Conservation (phyloP, 352 stramenopile species). For the Phytopythium oedochilum region DNA sequence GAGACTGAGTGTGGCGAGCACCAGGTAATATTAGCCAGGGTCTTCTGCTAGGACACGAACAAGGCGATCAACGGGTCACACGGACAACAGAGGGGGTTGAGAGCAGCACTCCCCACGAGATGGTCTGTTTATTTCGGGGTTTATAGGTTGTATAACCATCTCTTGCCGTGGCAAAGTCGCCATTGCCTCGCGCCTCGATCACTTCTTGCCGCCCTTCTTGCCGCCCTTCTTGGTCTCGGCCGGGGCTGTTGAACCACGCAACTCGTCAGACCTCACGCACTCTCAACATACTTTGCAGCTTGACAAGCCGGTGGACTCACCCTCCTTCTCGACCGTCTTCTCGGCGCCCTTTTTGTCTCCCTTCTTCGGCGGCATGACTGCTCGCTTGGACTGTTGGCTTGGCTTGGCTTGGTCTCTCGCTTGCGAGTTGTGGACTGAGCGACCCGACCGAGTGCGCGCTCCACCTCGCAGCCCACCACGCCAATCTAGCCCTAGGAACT, state of each 20-base stretch:
- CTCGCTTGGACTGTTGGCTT: conserved; percentile 7
- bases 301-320: conserved; percentile 1
- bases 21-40: background rate
- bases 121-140: background rate
- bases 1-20: background rate
- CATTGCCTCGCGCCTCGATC: conserved; percentile 9
- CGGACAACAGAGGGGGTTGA: too few species aligned
- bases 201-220: conserved; percentile 64
- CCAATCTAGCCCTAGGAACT: too few species aligned
- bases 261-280: too few species aligned
- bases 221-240: conserved; percentile 30
- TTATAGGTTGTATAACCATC: background rate
- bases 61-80: background rate
- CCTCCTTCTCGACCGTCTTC: conserved; percentile 34
- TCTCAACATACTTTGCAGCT: too few species aligned
- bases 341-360: conserved; percentile 19
- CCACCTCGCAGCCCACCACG: too few species aligned
- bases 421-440: conserved; percentile 6
- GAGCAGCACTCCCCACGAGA: background rate
- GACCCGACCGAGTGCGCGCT: too few species aligned
- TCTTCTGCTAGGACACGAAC: background rate
- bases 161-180: background rate
- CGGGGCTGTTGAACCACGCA: conserved; percentile 10
- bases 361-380: conserved; percentile 22
- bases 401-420: background rate